Percentiles rank a stretch among this genome's conserved stretches.
Conservation (phyloP, 306 rosid genomes). For the Rosa persica region DNA sequence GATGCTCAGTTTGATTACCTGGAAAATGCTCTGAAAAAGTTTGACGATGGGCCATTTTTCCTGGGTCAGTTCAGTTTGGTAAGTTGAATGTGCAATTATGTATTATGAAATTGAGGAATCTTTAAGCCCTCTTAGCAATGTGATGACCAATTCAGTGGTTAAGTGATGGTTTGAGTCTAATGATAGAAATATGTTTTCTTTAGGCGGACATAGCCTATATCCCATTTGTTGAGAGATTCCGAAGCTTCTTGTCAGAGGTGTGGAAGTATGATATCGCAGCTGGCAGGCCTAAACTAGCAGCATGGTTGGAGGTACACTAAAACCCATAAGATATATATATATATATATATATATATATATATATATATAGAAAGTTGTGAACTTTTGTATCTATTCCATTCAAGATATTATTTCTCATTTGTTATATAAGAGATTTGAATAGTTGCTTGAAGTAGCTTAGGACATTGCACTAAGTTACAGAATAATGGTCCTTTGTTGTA, state of each 20-base stretch:
- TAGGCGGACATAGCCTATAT: conserved; percentile 70
- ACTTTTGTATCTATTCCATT: not conserved
- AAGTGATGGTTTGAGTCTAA: not conserved
- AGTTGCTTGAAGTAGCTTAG: not conserved
- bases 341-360: too few relatives aligned
- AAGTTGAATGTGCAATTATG: conserved; percentile 17
- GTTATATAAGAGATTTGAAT: not conserved
- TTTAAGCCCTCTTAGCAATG: not conserved
- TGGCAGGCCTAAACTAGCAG: conserved; percentile 61
- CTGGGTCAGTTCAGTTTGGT: conserved; percentile 76
- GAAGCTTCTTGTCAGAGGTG: conserved; percentile 37
- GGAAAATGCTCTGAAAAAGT: conserved; percentile 72
- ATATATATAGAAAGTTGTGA: not conserved
- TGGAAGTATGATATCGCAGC: conserved; percentile 49
- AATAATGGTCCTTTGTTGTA: not conserved
- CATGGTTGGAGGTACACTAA: conserved; percentile 61
- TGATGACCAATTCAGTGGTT: not conserved
- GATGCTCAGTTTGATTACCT: conserved; percentile 66
- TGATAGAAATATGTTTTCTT: conserved; percentile 18
- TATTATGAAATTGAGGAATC: not conserved
- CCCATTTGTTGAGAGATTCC: conserved; percentile 66
- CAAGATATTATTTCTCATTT: too few relatives aligned
- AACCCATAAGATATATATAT: not conserved
- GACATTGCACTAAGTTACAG: not conserved
- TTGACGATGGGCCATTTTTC: conserved; percentile 73